Percentiles rank a stretch among this genome's conserved stretches.
These are phyloP conservation scores for Colletotrichum melonis DNA, from an alignment of 2,329 filamentous ascomycete species.

Conservation along the genomic window DNA sequence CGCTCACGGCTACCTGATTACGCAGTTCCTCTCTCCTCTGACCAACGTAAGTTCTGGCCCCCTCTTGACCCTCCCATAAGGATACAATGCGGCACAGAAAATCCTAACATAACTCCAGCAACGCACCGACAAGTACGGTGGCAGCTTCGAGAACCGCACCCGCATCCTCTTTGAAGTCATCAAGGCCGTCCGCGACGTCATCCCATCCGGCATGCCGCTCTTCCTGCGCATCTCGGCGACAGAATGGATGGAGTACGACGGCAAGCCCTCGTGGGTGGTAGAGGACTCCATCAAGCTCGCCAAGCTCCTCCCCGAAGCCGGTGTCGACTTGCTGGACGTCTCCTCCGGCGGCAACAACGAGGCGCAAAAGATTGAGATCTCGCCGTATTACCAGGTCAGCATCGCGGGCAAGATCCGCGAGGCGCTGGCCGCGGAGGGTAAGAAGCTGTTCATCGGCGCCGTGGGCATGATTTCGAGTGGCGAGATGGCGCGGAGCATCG, in stretches of 20 bases:
- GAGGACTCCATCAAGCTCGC: conserved; percentile 76
- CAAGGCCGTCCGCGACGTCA: conserved; percentile 59
- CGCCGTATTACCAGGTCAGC: conserved; percentile 78
- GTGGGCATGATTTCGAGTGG: conserved; percentile 81
- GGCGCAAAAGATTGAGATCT: conserved; percentile 68
- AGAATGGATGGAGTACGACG: conserved; percentile 68
- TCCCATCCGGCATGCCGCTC: conserved; percentile 66
- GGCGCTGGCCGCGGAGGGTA: conserved; percentile 62
- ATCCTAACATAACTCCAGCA: conserved; percentile 44
- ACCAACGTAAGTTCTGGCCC: conserved; percentile 57
- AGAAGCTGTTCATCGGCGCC: conserved; percentile 72
- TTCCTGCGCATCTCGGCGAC: conserved; percentile 71
- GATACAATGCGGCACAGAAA: neutral
- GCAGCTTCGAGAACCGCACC: conserved; percentile 73
- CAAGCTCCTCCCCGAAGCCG: conserved; percentile 74
- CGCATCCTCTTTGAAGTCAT: conserved; percentile 69
- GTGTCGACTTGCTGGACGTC: conserved; percentile 87
- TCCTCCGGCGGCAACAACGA: conserved; percentile 79
- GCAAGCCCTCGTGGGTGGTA: conserved; percentile 71
- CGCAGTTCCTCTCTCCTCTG: conserved; percentile 71
- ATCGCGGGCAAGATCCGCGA: conserved; percentile 79
- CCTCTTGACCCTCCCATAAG: neutral
- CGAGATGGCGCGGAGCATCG: conserved; percentile 71
- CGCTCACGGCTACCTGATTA: conserved; percentile 75
- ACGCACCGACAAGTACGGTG: conserved; percentile 74